Conservation (phyloP, 179 eudicot genomes). For the Vitellaria paradoxa region DNA sequence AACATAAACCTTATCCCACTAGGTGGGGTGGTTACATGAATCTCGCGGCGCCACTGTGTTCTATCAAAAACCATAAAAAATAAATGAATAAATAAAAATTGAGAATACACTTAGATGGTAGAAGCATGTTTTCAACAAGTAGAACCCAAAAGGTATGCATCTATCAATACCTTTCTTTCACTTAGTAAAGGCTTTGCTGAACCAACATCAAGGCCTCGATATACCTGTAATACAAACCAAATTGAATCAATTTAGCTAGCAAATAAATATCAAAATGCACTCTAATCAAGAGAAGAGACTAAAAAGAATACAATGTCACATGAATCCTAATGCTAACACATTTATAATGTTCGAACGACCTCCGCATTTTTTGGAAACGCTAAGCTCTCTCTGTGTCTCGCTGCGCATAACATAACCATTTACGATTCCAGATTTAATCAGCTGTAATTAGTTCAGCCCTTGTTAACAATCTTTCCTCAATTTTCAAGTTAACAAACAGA, state of each 20-base stretch:
- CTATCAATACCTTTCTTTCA: slow-evolving; percentile 67
- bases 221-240: slow-evolving; percentile 54
- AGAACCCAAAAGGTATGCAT: not conserved
- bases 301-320: not conserved
- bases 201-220: slow-evolving; percentile 93
- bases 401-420: too few species aligned
- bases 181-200: slow-evolving; percentile 85
- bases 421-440: not conserved
- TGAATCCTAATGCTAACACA: not conserved
- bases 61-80: too few species aligned
- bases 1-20: too few species aligned
- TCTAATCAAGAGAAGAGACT: not conserved
- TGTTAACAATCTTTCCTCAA: not conserved
- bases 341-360: not conserved
- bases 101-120: not conserved
- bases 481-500: not conserved
- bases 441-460: slow-evolving; percentile 4
- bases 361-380: not conserved
- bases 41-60: too few species aligned
- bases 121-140: not conserved
- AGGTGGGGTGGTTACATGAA: too few species aligned
- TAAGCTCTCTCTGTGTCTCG: too few species aligned
- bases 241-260: not conserved
- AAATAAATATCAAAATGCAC: not conserved
- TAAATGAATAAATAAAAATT: not conserved